phyloP scores from a whole-genome alignment of 2,329 filamentous ascomycete genomes.

The Botryotinia narcissicola region DNA sequence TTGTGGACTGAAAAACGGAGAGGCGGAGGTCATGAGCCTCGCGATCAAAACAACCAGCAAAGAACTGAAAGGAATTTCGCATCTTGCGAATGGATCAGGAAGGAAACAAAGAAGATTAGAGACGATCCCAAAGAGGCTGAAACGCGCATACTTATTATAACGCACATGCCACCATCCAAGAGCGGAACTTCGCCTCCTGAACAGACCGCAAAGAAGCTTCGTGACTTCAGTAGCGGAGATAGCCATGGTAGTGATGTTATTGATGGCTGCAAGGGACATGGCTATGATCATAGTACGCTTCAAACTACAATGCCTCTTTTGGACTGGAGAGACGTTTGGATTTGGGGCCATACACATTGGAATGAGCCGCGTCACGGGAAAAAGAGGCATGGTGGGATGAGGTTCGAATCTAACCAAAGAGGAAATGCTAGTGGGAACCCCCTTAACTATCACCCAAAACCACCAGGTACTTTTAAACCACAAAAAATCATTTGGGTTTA shows the following conservation, averaged over 20 bases:
- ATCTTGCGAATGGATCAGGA: neutral
- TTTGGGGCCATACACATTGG: constrained; percentile 16
- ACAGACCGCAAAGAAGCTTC: neutral
- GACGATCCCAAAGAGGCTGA: neutral
- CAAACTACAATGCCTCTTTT: constrained; percentile 6
- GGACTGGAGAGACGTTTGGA: constrained; percentile 11
- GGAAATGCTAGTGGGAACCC: neutral
- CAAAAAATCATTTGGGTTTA: neutral
- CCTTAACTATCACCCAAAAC: neutral
- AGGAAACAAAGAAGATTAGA: neutral
- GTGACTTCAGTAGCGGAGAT: neutral
- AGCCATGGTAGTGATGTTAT: constrained; percentile 5
- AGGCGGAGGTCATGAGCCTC: neutral
- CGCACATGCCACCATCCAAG: constrained; percentile 15
- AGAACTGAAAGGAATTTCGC: neutral
- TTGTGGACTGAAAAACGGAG: neutral
- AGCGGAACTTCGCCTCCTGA: neutral
- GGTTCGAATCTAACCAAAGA: constrained; percentile 2
- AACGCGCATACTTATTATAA: constrained; percentile 14
- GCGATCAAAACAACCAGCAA: neutral
- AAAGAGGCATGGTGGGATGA: constrained; percentile 1
- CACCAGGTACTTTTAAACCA: neutral
- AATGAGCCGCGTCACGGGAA: neutral
- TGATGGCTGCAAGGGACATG: neutral
- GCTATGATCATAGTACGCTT: constrained; percentile 8